Conservation (phyloP, 208 protist genomes). For the Novymonas esmeraldas region DNA sequence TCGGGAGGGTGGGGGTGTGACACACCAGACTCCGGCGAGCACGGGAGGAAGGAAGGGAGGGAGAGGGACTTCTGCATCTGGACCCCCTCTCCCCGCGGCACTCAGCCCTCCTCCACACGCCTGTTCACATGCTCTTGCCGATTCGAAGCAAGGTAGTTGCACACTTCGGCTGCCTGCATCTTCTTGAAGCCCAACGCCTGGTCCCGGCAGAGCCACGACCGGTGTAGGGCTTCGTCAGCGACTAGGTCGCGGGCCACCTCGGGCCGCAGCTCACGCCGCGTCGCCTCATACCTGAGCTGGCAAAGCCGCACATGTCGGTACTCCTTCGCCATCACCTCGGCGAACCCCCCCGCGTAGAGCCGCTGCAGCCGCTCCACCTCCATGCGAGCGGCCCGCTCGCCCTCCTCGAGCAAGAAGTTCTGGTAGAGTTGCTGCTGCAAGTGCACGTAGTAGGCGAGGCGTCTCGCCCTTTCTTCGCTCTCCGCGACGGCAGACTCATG, state of each 20-base stretch:
- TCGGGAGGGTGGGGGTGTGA: too few relatives aligned
- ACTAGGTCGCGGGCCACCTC: slow-evolving; percentile 20
- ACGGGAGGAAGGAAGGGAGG: too few relatives aligned
- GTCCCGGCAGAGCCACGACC: slow-evolving; percentile 26
- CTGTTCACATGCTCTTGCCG: slow-evolving; percentile 2
- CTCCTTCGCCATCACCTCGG: slow-evolving; percentile 25
- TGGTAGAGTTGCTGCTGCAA: slow-evolving; percentile 32
- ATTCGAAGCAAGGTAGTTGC: slow-evolving; percentile 19
- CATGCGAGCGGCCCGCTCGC: slow-evolving; percentile 24
- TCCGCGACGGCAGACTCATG: slow-evolving; percentile 16
- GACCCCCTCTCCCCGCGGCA: not conserved
- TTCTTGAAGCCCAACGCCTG: slow-evolving; percentile 23
- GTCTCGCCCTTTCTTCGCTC: slow-evolving; percentile 15
- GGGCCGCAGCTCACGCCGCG: slow-evolving; percentile 11
- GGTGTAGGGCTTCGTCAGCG: slow-evolving; percentile 28
- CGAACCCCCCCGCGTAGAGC: slow-evolving; percentile 20
- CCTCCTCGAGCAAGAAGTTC: slow-evolving; percentile 25
- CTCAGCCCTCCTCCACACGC: slow-evolving; percentile 10
- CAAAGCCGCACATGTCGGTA: slow-evolving; percentile 26
- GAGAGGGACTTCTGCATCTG: too few relatives aligned
- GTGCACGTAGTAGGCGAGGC: slow-evolving; percentile 21
- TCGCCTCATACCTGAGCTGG: slow-evolving; percentile 29
- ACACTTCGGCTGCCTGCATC: slow-evolving; percentile 22
- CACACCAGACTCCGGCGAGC: too few relatives aligned
- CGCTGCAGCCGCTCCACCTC: slow-evolving; percentile 34